A percentile compares a stretch with the other conserved stretches of the same genome.
These are phyloP conservation scores for Melanogaster broomeanus DNA, from an alignment of 768 basidiomycete genomes.

Conservation along the genomic window DNA sequence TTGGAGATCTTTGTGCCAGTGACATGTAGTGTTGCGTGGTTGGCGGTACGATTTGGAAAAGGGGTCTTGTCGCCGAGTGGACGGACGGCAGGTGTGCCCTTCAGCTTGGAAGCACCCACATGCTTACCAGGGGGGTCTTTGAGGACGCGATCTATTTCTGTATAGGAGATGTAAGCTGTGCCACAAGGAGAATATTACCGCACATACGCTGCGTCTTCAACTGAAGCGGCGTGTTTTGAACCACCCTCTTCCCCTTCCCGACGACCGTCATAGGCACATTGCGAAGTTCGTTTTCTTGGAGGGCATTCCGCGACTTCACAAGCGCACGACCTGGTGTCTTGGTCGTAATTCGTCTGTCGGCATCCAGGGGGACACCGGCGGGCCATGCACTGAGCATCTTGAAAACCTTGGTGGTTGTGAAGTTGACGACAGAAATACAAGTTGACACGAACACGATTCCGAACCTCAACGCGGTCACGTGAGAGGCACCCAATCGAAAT, in stretches of 20 bases:
- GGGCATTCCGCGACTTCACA: slow-evolving; percentile 36
- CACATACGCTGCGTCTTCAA: slow-evolving; percentile 31
- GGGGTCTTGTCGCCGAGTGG: slow-evolving; percentile 79
- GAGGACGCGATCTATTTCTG: slow-evolving; percentile 21
- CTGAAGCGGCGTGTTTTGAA: slow-evolving; percentile 38
- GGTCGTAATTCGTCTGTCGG: slow-evolving; percentile 22
- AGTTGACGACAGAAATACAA: background rate
- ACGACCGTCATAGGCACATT: slow-evolving; percentile 43
- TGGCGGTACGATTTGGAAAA: slow-evolving; percentile 58
- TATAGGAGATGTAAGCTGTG: background rate
- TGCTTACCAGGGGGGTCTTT: slow-evolving; percentile 30
- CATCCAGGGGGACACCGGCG: slow-evolving; percentile 26
- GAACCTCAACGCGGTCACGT: slow-evolving; percentile 32
- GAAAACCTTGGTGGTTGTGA: slow-evolving; percentile 5
- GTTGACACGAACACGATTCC: slow-evolving; percentile 10
- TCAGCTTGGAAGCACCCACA: slow-evolving; percentile 22
- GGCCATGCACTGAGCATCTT: slow-evolving; percentile 32
- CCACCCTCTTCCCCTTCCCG: slow-evolving; percentile 44
- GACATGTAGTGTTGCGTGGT: slow-evolving; percentile 30
- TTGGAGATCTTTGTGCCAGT: slow-evolving; percentile 38
- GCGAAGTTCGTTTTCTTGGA: slow-evolving; percentile 52
- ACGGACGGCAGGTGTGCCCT: slow-evolving; percentile 34
- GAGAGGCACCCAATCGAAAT: slow-evolving; percentile 2
- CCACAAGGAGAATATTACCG: no score
- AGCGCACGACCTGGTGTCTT: slow-evolving; percentile 61